These are phyloP conservation scores for Bretschneidera sinensis DNA, from an alignment of 345 rosid genomes.

Conservation along the genomic window DNA sequence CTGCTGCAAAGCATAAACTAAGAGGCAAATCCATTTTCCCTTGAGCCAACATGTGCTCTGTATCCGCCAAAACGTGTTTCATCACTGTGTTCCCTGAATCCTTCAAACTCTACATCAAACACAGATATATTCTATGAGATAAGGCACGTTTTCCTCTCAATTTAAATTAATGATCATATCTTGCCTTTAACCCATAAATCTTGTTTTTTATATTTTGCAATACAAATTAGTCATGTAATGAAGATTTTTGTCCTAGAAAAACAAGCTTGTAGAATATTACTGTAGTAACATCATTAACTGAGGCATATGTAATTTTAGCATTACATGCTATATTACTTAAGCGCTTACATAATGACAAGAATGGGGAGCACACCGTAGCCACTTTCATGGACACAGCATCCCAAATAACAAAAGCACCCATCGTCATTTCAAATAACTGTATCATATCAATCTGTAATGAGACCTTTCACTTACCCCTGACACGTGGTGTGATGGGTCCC, in stretches of 20 bases:
- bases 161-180: neutral
- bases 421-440: neutral
- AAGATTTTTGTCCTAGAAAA: neutral
- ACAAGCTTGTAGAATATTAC: neutral
- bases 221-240: neutral
- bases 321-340: neutral
- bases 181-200: neutral
- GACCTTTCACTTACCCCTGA: too few species aligned
- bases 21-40: constrained; percentile 86
- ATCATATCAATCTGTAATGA: neutral
- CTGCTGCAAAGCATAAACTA: constrained; percentile 71
- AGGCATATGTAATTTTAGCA: too few species aligned
- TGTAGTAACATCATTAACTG: neutral
- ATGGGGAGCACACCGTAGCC: too few species aligned
- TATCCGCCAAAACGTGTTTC: constrained; percentile 53
- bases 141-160: neutral
- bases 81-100: constrained; percentile 52
- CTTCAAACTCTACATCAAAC: constrained; percentile 61
- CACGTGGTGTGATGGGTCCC: too few species aligned
- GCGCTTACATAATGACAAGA: neutral
- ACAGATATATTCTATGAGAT: neutral
- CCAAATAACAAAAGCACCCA: neutral
- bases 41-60: constrained; percentile 68
- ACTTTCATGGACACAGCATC: neutral
- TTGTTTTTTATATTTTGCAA: neutral